Percentiles rank a stretch among this genome's conserved stretches.
phyloP scores from a whole-genome alignment of 176 grass and related monocot genomes.

The Carex parvula region DNA sequence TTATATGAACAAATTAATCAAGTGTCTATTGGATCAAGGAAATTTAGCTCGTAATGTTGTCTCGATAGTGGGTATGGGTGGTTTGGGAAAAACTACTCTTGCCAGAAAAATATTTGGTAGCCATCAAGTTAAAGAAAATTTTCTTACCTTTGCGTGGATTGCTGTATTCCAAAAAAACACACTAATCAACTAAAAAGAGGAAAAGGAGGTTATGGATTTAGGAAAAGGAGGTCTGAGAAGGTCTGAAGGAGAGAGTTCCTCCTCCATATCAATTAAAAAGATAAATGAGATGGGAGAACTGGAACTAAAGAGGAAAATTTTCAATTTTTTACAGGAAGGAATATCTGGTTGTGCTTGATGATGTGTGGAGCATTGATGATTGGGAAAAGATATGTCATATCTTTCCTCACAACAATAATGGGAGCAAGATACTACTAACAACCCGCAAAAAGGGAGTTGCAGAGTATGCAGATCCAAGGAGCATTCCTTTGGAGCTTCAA shows the following conservation, averaged over 20 bases:
- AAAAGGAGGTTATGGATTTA: constrained; percentile 3
- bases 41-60: constrained; percentile 7
- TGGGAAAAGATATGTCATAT: constrained; percentile 16
- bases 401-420: constrained; percentile 15
- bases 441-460: too few species aligned
- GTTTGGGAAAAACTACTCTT: constrained; percentile 29
- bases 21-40: not conserved
- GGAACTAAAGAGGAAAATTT: not conserved
- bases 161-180: constrained; percentile 15
- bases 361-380: constrained; percentile 10
- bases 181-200: not conserved
- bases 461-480: too few species aligned
- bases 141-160: constrained; percentile 11
- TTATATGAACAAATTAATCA: constrained; percentile 4
- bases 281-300: constrained; percentile 3
- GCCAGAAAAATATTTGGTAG: constrained; percentile 17
- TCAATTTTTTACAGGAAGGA: constrained; percentile 9
- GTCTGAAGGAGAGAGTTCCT: constrained; percentile 16
- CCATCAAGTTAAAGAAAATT: constrained; percentile 8
- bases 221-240: not conserved
- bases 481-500: not conserved
- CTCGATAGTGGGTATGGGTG: constrained; percentile 23
- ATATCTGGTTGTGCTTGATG: constrained; percentile 25
- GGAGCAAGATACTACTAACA: too few species aligned
- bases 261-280: not conserved